phyloP scores from a whole-genome alignment of 75 land plant genomes.

The Chamaecyparis obtusa region DNA sequence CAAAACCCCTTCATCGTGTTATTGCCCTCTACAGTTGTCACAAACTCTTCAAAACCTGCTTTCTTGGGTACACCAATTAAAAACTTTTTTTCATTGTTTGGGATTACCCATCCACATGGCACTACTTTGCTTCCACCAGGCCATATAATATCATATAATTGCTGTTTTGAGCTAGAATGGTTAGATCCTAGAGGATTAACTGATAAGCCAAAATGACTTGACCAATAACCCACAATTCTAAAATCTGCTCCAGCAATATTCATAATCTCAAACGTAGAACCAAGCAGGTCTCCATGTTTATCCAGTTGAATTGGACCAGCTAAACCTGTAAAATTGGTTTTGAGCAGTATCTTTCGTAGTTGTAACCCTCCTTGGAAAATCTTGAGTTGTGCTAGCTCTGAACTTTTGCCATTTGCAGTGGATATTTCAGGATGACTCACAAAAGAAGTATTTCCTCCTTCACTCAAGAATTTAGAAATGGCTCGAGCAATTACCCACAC shows the following conservation, averaged over 20 bases:
- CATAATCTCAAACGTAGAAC: constrained; percentile 40
- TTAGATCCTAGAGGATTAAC: constrained; percentile 31
- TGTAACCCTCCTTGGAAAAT: constrained; percentile 42
- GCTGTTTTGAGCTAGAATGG: constrained; percentile 29
- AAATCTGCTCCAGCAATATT: constrained; percentile 29
- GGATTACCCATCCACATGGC: constrained; percentile 88
- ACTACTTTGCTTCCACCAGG: constrained; percentile 51
- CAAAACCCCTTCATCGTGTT: constrained; percentile 57
- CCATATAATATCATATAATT: constrained; percentile 55
- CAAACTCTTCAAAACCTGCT: constrained; percentile 50
- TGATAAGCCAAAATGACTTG: constrained; percentile 31
- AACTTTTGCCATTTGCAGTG: constrained; percentile 1
- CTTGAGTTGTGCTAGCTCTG: constrained; percentile 18
- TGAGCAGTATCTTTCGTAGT: constrained; percentile 25
- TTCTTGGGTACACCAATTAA: constrained; percentile 66
- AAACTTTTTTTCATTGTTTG: constrained; percentile 53
- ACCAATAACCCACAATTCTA: constrained; percentile 53
- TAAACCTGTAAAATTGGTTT: constrained; percentile 43
- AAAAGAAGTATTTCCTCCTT: constrained; percentile 29
- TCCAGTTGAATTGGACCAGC: constrained; percentile 41
- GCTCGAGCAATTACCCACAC: constrained; percentile 43
- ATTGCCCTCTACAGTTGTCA: constrained; percentile 24
- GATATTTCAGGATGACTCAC: constrained; percentile 7
- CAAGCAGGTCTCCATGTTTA: constrained; percentile 17
- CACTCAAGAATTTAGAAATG: constrained; percentile 16